These are phyloP conservation scores for Lipomyces japonicus DNA, from an alignment of 805 yeast species.

Conservation along the genomic window DNA sequence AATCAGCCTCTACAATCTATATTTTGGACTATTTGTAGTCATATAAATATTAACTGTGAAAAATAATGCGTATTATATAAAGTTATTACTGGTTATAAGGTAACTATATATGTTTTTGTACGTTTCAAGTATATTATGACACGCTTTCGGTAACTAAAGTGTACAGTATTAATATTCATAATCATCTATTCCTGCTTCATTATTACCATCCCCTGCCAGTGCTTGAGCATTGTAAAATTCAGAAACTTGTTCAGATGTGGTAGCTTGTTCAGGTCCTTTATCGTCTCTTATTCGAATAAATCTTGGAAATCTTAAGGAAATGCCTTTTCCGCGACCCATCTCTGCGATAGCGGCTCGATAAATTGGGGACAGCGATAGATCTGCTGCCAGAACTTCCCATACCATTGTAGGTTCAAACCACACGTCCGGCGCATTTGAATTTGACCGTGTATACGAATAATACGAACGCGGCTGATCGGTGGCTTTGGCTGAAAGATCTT, in stretches of 20 bases:
- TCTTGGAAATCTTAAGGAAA: constrained; percentile 84
- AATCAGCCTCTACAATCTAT: no score
- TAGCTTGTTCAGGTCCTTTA: constrained; percentile 79
- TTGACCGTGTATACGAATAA: constrained; percentile 57
- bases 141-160: no score
- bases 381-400: constrained; percentile 90
- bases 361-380: constrained; percentile 79
- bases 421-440: constrained; percentile 76
- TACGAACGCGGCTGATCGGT: constrained; percentile 61
- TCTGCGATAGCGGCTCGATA: constrained; percentile 77
- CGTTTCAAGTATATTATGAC: no score
- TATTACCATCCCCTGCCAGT: no score
- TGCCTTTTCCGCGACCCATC: constrained; percentile 63
- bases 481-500: constrained; percentile 63
- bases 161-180: no score
- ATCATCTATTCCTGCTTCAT: no score
- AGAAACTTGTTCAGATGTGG: constrained; percentile 75
- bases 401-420: constrained; percentile 87
- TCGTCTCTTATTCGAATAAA: constrained; percentile 82
- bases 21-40: no score
- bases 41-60: no score
- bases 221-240: constrained; percentile 75
- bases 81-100: no score
- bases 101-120: no score
- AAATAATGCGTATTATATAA: no score